Percentiles rank a stretch among this genome's conserved stretches.
phyloP scores from a whole-genome alignment of 75 land plant genomes.

The Isoetes taiwanensis region DNA sequence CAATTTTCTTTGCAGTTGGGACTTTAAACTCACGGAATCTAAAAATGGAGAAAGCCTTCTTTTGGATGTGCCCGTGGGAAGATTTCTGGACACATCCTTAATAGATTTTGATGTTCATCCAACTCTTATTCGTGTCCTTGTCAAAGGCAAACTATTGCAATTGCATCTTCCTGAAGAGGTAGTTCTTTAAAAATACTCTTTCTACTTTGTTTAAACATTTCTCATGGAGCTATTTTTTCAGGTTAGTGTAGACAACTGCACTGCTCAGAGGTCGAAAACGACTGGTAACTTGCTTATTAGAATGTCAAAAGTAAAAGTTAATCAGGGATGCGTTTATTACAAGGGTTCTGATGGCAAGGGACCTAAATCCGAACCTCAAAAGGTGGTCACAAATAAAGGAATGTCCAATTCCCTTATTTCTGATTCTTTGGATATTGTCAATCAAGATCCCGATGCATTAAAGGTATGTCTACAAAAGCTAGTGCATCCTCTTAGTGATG shows the following conservation, averaged over 20 bases:
- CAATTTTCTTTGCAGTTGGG: too few relatives aligned
- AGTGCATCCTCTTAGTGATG: too few relatives aligned
- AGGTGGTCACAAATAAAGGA: too few relatives aligned
- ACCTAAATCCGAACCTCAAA: too few relatives aligned
- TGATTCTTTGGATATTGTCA: too few relatives aligned
- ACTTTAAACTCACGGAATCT: constrained; percentile 19
- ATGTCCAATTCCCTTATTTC: too few relatives aligned
- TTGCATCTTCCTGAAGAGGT: constrained; percentile 25
- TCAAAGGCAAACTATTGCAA: constrained; percentile 31
- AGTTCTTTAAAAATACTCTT: not conserved
- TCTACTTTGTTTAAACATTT: too few relatives aligned
- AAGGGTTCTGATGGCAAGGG: too few relatives aligned
- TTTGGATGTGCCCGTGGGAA: constrained; percentile 19
- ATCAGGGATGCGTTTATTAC: too few relatives aligned
- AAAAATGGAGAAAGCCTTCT: constrained; percentile 17
- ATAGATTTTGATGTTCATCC: constrained; percentile 33
- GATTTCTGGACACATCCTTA: constrained; percentile 28
- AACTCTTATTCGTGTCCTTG: constrained; percentile 12
- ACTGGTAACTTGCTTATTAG: constrained; percentile 25
- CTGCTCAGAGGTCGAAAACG: constrained; percentile 21
- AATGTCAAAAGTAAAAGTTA: constrained; percentile 21
- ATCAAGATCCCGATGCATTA: too few relatives aligned
- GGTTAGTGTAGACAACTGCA: constrained; percentile 24
- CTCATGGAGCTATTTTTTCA: not conserved
- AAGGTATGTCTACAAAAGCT: too few relatives aligned